Percentiles rank a stretch among this genome's conserved stretches.
phyloP scores from a whole-genome alignment of 495 filamentous ascomycete species.

The Xylaria grammica region DNA sequence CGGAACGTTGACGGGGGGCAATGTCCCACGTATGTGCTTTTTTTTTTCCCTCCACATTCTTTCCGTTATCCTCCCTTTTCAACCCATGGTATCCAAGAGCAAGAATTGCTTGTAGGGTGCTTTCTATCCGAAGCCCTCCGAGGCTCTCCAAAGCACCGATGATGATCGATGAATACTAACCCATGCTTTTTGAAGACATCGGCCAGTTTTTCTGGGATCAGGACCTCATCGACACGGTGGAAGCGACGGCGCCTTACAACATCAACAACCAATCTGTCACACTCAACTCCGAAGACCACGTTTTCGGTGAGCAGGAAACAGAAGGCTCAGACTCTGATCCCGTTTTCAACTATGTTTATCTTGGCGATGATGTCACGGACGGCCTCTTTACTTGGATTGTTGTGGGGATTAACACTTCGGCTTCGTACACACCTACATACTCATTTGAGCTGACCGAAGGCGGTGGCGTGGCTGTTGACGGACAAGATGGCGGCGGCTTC shows the following conservation, averaged over 20 bases:
- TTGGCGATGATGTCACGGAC: constrained; percentile 59
- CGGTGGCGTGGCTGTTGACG: constrained; percentile 17
- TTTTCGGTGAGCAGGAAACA: constrained; percentile 41
- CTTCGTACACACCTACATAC: constrained; percentile 28
- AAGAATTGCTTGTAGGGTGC: too few relatives aligned
- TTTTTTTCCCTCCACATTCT: background rate
- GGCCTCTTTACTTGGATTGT: constrained; percentile 63
- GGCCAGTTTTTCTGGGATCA: constrained; percentile 70
- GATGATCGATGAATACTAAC: constrained; percentile 26
- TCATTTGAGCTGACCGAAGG: constrained; percentile 18
- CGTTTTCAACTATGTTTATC: constrained; percentile 58
- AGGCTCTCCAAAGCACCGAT: background rate
- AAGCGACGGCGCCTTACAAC: constrained; percentile 58
- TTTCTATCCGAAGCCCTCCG: too few relatives aligned
- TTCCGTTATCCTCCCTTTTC: too few relatives aligned
- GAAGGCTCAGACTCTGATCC: constrained; percentile 61
- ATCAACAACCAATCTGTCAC: constrained; percentile 57
- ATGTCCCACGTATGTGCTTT: background rate
- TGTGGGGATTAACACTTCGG: constrained; percentile 54
- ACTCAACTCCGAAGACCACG: constrained; percentile 58
- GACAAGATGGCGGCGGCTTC: background rate
- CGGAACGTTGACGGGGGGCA: constrained; percentile 44
- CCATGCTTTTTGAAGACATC: constrained; percentile 58
- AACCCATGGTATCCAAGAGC: too few relatives aligned
- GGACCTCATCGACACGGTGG: constrained; percentile 50